These are phyloP conservation scores for Diphasiastrum complanatum DNA, from an alignment of 83 land plant genomes.

Conservation along the genomic window DNA sequence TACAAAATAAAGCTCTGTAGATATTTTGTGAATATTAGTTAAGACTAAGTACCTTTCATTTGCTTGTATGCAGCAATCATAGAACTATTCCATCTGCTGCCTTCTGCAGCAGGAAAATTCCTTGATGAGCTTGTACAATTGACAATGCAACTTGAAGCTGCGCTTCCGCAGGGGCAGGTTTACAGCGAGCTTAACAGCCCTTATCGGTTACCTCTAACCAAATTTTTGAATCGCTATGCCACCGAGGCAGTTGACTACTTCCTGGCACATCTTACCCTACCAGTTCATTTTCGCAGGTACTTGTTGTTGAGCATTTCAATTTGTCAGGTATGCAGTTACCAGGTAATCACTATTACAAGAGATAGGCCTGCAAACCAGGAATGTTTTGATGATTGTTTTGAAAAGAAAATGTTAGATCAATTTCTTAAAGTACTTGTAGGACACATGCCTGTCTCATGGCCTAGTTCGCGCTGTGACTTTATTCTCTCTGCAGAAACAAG, in stretches of 20 bases:
- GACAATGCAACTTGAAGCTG: conserved; percentile 81
- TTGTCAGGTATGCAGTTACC: too few species aligned
- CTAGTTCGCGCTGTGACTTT: too few species aligned
- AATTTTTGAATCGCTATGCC: conserved; percentile 85
- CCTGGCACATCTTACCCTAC: conserved; percentile 70
- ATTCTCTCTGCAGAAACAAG: too few species aligned
- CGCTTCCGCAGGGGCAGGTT: conserved; percentile 84
- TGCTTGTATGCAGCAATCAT: conserved; percentile 73
- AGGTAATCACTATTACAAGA: too few species aligned
- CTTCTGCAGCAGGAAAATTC: conserved; percentile 83
- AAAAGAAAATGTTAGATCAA: too few species aligned
- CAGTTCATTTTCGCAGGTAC: conserved; percentile 82
- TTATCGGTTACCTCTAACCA: conserved; percentile 88
- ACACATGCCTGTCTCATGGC: too few species aligned
- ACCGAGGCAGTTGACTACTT: conserved; percentile 91
- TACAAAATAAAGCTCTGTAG: too few species aligned
- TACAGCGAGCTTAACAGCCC: conserved; percentile 98
- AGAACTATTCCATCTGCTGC: conserved; percentile 96
- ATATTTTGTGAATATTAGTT: neutral
- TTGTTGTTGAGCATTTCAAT: neutral
- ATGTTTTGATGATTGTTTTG: too few species aligned
- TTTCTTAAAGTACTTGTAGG: too few species aligned
- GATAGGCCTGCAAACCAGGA: too few species aligned
- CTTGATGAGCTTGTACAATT: conserved; percentile 84
- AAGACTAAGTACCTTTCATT: neutral